A percentile compares a stretch with the other conserved stretches of the same genome.
phyloP scores from a whole-genome alignment of 179 eudicot species.

The Corrigiola litoralis region DNA sequence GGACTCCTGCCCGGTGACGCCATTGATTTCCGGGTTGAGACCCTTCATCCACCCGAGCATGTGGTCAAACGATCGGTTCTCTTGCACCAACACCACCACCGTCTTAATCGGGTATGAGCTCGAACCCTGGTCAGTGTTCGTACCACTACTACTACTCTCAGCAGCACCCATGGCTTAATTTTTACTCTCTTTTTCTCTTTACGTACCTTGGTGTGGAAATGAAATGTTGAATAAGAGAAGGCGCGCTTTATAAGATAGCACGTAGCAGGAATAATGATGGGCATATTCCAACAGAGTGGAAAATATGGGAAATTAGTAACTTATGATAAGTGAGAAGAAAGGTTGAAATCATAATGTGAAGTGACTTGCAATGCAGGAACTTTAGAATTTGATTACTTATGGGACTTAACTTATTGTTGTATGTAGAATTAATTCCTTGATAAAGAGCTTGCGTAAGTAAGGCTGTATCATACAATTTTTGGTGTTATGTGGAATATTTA shows the following conservation, averaged over 20 bases:
- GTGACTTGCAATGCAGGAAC: not conserved
- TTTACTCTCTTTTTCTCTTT: too few relatives aligned
- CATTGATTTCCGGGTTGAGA: conserved; percentile 32
- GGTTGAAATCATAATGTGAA: not conserved
- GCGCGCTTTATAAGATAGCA: not conserved
- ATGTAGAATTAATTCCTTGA: too few relatives aligned
- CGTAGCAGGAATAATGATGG: not conserved
- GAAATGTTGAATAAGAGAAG: not conserved
- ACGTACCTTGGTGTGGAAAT: not conserved
- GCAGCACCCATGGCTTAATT: not conserved
- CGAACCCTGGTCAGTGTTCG: not conserved
- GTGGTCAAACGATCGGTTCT: conserved; percentile 46
- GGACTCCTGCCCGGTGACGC: conserved; percentile 27
- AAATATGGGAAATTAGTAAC: not conserved
- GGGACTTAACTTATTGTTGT: not conserved
- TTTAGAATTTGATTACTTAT: not conserved
- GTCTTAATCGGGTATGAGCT: conserved; percentile 34
- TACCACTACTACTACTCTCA: not conserved
- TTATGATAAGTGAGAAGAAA: not conserved
- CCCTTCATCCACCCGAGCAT: conserved; percentile 46
- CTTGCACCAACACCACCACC: conserved; percentile 41
- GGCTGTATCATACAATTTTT: not conserved
- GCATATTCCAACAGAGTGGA: conserved; percentile 7
- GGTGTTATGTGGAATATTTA: not conserved
- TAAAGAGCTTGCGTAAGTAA: too few relatives aligned